Evolutionary conservation across 345 rosid species (phyloP).

Genomic region (Gynandropsis gynandra): DNA sequence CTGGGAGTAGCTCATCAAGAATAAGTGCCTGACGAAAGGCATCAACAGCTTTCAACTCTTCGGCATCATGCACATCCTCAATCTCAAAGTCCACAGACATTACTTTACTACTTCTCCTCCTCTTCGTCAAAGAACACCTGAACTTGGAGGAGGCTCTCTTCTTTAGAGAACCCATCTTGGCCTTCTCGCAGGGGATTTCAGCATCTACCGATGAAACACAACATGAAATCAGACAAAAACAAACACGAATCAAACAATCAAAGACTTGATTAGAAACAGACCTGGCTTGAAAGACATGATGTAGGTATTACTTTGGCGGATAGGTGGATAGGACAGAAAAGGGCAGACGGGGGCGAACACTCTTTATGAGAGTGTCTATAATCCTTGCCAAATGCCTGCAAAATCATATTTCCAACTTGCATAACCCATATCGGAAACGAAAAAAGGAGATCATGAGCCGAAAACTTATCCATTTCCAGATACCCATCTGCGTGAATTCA

Average conservation of each 20-base stretch:
- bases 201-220: slow-evolving; percentile 23
- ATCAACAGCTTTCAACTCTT: slow-evolving; percentile 70
- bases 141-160: slow-evolving; percentile 75
- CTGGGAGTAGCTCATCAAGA: slow-evolving; percentile 68
- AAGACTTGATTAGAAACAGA: background rate
- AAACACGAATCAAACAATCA: slow-evolving; percentile 5
- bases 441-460: background rate
- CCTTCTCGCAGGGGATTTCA: slow-evolving; percentile 38
- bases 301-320: slow-evolving; percentile 16
- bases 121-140: slow-evolving; percentile 59
- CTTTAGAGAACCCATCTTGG: slow-evolving; percentile 58
- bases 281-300: slow-evolving; percentile 34
- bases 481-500: background rate
- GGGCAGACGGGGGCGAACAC: slow-evolving; percentile 36
- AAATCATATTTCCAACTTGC: background rate
- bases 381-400: slow-evolving; percentile 38
- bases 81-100: slow-evolving; percentile 60
- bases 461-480: background rate
- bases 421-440: background rate
- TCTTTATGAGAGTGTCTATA: slow-evolving; percentile 22
- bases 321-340: slow-evolving; percentile 29
- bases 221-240: slow-evolving; percentile 6
- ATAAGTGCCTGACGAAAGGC: slow-evolving; percentile 73
- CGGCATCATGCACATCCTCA: slow-evolving; percentile 51
- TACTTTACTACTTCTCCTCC: slow-evolving; percentile 73